Evolutionary conservation across 768 basidiomycete genomes (phyloP), one percentile per base, ranked within the genome.

Genomic region (Suillus bovinus): DNA sequence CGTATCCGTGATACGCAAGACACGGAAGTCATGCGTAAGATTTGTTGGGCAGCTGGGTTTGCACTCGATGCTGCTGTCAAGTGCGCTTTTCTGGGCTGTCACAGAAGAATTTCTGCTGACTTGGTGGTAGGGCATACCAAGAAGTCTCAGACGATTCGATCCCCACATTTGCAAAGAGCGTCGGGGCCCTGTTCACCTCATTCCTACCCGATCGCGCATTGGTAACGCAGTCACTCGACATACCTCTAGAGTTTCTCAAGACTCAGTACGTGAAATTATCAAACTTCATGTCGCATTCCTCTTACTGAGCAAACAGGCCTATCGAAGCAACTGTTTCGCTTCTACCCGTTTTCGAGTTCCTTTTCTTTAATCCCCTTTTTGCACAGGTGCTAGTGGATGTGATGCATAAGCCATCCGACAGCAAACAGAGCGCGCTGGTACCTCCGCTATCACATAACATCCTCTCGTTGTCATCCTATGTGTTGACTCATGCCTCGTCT

Each of bases 401-500:
- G 46, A 60, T 78, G 7, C 70, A 72, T 7, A 69, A 63, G 59
- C 34, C 39, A 9, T 17, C 36, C 16, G 24, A 27, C 34, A 39
- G 24, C 27, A 56, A 38, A 20, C 58, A 61, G 17, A 59, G 17
- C 49, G 62, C 50, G 29, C 70, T 44, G 59, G 69, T 71, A 7
- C 66, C 80, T 0, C 79, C 82, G 6, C 71, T 82, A 11, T 73
- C 80, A 1, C 77, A 81, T 65, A 82, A 81, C 13, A 69, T 87
- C 13, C 67, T 90, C 52, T 82, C 84, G 5, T 69, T 89, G 58
- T 82, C 86, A 2, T 89, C 88, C 0, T 90, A 90, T 74, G 67
- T 90, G 54, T 72, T 89, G 59, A 82, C 86, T 2, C 89, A 91
- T 69, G 88, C 88, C 14, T 83, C 86, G 13, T 87, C 89, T 5